Evolutionary conservation across 257 asterid genomes (phyloP).

Genomic region (Solanum etuberosum): DNA sequence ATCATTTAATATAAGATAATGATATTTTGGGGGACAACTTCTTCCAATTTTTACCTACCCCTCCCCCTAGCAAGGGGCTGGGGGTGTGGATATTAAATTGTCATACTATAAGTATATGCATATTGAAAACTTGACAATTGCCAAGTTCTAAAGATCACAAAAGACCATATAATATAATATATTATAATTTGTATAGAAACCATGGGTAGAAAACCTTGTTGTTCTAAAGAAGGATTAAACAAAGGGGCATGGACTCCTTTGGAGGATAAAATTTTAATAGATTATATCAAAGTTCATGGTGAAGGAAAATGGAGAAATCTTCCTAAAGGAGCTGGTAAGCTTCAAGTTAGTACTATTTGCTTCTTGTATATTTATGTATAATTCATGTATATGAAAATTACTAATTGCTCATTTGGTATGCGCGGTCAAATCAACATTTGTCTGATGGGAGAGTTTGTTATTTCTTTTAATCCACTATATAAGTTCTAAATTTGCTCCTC

Average conservation of each 20-base stretch:
- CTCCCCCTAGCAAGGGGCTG: background rate
- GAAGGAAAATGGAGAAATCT: conserved; percentile 2
- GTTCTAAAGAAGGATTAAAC: conserved; percentile 1
- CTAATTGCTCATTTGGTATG: background rate
- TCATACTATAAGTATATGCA: background rate
- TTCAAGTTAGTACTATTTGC: background rate
- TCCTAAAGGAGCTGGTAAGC: background rate
- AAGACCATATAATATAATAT: background rate
- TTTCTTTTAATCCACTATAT: background rate
- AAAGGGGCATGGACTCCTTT: background rate
- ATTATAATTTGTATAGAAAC: background rate
- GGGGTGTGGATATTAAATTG: background rate
- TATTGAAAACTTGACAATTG: background rate
- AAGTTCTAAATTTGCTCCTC: background rate
- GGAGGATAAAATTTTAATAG: background rate
- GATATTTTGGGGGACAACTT: background rate
- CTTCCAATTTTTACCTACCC: background rate
- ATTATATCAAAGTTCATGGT: background rate
- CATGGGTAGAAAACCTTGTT: conserved; percentile 1
- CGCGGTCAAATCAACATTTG: background rate
- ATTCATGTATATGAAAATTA: background rate
- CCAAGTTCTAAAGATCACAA: background rate
- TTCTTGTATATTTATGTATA: background rate
- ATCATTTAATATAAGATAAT: background rate
- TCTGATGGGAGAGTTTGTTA: background rate